A percentile compares a stretch with the other conserved stretches of the same genome.
These are phyloP conservation scores for Glycine tomentella DNA, from an alignment of 306 rosid species.

Conservation along the genomic window DNA sequence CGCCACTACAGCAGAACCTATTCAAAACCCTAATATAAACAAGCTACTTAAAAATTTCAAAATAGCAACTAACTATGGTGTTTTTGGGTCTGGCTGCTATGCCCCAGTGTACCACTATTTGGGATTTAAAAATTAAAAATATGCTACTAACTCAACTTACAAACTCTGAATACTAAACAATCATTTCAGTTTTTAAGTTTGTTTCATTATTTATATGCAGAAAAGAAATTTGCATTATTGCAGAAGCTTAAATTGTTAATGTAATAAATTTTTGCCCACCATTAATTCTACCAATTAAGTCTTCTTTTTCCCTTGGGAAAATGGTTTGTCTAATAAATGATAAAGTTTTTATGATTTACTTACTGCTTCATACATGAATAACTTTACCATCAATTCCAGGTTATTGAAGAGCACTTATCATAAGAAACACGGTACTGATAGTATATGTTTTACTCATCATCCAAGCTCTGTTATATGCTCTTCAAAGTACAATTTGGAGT, in stretches of 20 bases:
- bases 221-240: too few relatives aligned
- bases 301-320: neutral
- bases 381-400: conserved; percentile 56
- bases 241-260: conserved; percentile 25
- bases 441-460: conserved; percentile 92
- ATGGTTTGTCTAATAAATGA: conserved; percentile 18
- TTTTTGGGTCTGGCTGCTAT: too few relatives aligned
- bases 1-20: too few relatives aligned
- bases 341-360: conserved; percentile 26
- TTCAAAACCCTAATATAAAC: too few relatives aligned
- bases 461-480: conserved; percentile 96
- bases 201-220: too few relatives aligned
- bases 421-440: conserved; percentile 92
- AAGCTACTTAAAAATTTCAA: too few relatives aligned
- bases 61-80: too few relatives aligned
- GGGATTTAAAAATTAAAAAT: too few relatives aligned
- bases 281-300: neutral
- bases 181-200: too few relatives aligned
- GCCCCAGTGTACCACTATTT: too few relatives aligned
- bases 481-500: conserved; percentile 83
- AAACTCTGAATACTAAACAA: too few relatives aligned
- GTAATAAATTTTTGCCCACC: neutral
- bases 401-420: conserved; percentile 92
- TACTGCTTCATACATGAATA: conserved; percentile 32
- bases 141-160: too few relatives aligned